Base-by-base conservation (phyloP, 169 alveolate genomes). In the Plasmodium gonderi region DNA sequence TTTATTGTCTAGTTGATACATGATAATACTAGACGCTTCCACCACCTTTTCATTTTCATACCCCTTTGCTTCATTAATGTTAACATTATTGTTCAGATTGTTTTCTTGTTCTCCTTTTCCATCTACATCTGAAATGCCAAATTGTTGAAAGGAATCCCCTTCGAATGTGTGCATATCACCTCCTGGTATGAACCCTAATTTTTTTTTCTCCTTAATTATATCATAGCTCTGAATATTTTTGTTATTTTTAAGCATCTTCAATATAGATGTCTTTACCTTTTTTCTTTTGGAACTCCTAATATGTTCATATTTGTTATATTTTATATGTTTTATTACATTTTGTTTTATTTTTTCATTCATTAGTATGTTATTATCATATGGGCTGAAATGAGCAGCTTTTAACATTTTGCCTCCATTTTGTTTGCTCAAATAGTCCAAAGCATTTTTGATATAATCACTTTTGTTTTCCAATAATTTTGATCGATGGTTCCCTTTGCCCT, bases 341-440 rank as follows among this genome's bases (percentile, higher is more conserved):
- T 85, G 92, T 75, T 85, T 85, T 14, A 85, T 51, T 49, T 36
- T 74, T 2, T 85, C 92, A 74, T 85, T 85, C 92, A 85, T 85
- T 17, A 85, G 87, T 2, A 85, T 85, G 78, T 85, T 85, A 51
- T 85, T 85, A 77, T 85, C 92, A 42, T 74, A 85, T 0, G 85
- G 92, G 65, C 87, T 74, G 44, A 85, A 72, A 5, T 77, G 44
- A 6, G 65, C 67, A 42, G 17, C 49, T 51, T 76, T 47, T 67
- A 85, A 51, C 7, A 42, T 17, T 51, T 40, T 40, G 38, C 12
- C 44, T 72, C 87, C 92, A 45, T 85, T 85, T 85, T 74, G 64
- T 51, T 54, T 76, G 64, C 64, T 29, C 45, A 85, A 54, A 74
- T 85, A 85, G 67, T 85, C 78, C n/a, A 74, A 74, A 14, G 92